phyloP scores from a whole-genome alignment of 768 basidiomycete species.

The Hypholoma sublateritium region DNA sequence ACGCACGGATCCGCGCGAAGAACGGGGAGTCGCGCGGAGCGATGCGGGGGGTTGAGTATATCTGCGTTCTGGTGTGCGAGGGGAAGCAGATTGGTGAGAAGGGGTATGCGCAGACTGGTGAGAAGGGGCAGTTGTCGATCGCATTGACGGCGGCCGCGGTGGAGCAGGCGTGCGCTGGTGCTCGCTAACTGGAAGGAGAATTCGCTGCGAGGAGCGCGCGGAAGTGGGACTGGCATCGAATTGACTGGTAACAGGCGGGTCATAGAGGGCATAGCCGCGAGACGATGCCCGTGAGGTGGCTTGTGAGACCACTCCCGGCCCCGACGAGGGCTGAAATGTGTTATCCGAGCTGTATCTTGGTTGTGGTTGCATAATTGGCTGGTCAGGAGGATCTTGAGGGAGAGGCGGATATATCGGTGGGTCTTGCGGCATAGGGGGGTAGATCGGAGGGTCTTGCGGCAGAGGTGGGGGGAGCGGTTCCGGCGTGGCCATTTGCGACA shows the following conservation, averaged over 20 bases:
- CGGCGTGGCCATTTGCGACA: neutral
- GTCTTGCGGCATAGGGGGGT: neutral
- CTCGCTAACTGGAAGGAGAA: neutral
- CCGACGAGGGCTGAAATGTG: neutral
- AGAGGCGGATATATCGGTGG: neutral
- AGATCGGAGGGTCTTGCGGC: neutral
- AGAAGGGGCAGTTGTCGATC: neutral
- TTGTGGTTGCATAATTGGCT: neutral
- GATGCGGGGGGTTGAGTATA: neutral
- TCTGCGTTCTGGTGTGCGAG: neutral
- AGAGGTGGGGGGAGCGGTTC: neutral
- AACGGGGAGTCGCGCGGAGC: neutral
- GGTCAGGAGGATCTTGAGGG: neutral
- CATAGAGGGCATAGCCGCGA: neutral
- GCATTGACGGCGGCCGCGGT: neutral
- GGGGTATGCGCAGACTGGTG: neutral
- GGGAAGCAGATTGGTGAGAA: neutral
- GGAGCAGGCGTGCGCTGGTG: neutral
- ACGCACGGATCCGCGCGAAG: neutral
- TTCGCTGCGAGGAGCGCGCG: neutral
- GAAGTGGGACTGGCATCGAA: neutral
- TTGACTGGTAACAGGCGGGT: neutral
- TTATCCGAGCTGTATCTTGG: neutral
- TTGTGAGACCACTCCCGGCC: neutral
- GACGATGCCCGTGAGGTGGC: neutral